Evolutionary conservation across 306 rosid species (phyloP), one percentile per base, ranked within the genome.

Genomic region (Vigna trinervia): DNA sequence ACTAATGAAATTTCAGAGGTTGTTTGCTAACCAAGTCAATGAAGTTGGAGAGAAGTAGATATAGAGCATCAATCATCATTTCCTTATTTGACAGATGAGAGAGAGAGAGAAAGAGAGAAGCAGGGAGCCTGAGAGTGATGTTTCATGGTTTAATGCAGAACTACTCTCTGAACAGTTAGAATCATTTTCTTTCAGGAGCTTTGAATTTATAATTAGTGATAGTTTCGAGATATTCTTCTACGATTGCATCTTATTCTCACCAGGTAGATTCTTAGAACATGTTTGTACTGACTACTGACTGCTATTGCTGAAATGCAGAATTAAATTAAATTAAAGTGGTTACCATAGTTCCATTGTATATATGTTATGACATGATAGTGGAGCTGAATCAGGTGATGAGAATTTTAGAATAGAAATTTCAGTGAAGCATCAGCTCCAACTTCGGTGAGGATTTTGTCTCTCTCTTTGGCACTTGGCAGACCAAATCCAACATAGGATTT

Each of bases 401-500:
- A 72, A 38, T 65, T 50, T 4, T 54, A 62, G 88, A 68, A 73
- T 73, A 79, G 79, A 81, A 84, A 91, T 79, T 87, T 87, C 88
- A 86, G 98, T 70, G 89, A 80, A 63, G 85, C 86, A 85, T 57
- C 85, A 84, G 87, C 96, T 53, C 82, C 83, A 84, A 81, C 32
- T 84, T 85, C 88, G 81, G 91, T 56, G 51, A 79, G 66, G 89
- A 90, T 87, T 87, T 85, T 82, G 74, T 65, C 81, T 47, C 54
- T 71, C 53, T 71, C 58, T 68, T 32, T 39, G 39, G 67, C 83
- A 74, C 51, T 52, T 30, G 65, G 79, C 81, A 78, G 85, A 94
- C 90, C 80, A 90, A 87, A 92, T 92, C 97, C 56, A 84, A 81
- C 62, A 50, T 79, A 81, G 89, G 98, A 89, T 94, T 90, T 88